Base-by-base conservation (phyloP, 73 alveolate species). In the Symbiodinium natans region DNA sequence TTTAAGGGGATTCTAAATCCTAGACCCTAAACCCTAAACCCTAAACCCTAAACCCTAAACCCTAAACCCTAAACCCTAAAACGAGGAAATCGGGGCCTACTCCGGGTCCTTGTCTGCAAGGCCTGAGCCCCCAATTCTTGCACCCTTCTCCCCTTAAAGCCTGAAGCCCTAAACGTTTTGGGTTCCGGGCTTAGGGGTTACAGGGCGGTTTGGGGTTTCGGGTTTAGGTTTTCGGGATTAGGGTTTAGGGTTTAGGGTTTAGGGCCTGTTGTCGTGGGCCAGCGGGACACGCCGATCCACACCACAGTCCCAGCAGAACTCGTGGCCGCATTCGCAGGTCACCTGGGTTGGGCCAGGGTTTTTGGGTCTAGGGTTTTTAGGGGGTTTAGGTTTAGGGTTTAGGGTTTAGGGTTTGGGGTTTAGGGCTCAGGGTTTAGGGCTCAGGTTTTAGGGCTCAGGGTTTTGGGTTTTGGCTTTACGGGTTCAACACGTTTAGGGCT, bases 301-400 rank as follows among this genome's bases (percentile, higher is more conserved):
- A 54, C 99, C 99, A 36, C 99, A 93, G 71, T 77, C 93, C 99
- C 99, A 93, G 86, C 99, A 93, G 80, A 93, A 93, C 75, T 93
- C 93, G 52, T 17, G 40, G 23, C 99, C 99, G 52, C 99, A 93
- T 33, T 93, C 93, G 42, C 99, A 93, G 41, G 99, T 93, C 68
- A 93, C 99, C 10, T 93, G 99, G 77, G 77, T 59, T 59, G 29
- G 36, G 27, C 77, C 8, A 48, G 17, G 63, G 63, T 48, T 48
- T 48, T 48, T 48, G 8, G 8, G 29, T 13, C 77, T 25, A 3
- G 33, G 33, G 15, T 21, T 59, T 25, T 4, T 25, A 3, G 29
- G 33, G 77, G 77, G 77, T 59, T 59, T 13, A 59, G 33, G 77
- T 59, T 21, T 59, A 59, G 77, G 77, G 77, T 59, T 59, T 59